phyloP scores from a whole-genome alignment of 2,329 filamentous ascomycete genomes.

The Byssochlamys sp. region DNA sequence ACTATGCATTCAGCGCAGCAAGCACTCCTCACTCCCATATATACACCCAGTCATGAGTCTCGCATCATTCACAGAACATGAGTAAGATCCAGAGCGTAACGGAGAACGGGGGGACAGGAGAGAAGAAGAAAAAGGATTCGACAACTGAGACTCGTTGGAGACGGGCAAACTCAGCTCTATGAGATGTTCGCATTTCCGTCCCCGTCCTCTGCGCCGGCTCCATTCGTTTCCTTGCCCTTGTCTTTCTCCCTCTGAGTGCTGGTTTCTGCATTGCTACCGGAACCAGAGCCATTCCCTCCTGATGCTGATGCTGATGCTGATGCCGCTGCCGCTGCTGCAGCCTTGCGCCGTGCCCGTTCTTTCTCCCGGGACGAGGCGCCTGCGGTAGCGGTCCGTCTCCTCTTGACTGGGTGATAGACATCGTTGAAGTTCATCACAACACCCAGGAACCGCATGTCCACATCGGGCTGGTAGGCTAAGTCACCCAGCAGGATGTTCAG shows the following conservation, averaged over 20 bases:
- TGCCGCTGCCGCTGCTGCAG: neutral
- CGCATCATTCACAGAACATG: neutral
- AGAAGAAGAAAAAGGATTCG: neutral
- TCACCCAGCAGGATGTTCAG: slow-evolving; percentile 80
- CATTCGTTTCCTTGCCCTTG: neutral
- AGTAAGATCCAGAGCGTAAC: neutral
- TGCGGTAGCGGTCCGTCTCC: slow-evolving; percentile 33
- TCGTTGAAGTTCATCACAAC: slow-evolving; percentile 99
- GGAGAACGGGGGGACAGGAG: neutral
- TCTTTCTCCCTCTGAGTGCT: slow-evolving; percentile 4
- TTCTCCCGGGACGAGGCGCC: slow-evolving; percentile 23
- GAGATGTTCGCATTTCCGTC: neutral
- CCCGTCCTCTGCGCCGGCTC: neutral
- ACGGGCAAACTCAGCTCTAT: neutral
- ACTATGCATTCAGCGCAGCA: neutral
- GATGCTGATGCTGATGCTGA: neutral
- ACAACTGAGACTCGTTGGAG: neutral
- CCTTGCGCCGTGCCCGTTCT: slow-evolving; percentile 18
- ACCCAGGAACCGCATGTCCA: slow-evolving; percentile 88
- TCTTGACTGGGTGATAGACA: slow-evolving; percentile 71
- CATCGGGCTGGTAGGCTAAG: slow-evolving; percentile 81
- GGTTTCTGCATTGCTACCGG: slow-evolving; percentile 5
- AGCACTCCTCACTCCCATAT: neutral
- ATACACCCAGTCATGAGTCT: neutral
- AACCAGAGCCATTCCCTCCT: slow-evolving; percentile 2